Evolutionary conservation across 208 protist genomes (phyloP), one percentile per base, ranked within the genome.

Genomic region (Hexamita inflata): DNA sequence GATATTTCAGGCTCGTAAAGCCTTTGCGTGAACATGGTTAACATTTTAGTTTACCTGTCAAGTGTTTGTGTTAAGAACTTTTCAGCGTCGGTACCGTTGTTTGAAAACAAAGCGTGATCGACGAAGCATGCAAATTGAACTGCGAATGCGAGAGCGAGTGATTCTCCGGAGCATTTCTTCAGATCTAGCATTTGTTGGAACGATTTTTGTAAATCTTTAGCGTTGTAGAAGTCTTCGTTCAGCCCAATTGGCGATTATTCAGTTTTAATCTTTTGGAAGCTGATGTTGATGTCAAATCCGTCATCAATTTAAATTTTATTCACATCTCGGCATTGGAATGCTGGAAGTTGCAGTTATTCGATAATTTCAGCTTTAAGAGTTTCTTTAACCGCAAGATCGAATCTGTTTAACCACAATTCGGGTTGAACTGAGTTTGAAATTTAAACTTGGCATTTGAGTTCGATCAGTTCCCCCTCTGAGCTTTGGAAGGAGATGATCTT

Each of bases 361-460:
- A 70, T 30, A 13, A 70, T 15, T 34, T 70, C 30, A n/a, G 26
- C 28, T n/a, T 38, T n/a, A 45, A 70, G 35, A 13, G 64, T 70
- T 15, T 70, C 64, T 49, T 45, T 70, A 45, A 42, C 11, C 2
- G 32, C 35, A 24, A 45, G 15, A 70, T 70, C 64, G 32, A 70
- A 45, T 11, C 64, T n/a, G 7, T 70, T 70, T 11, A 70, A 34
- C 64, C 64, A 70, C 2, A 70, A 4, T 38, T 70, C 64, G 4
- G 64, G 64, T 38, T 4, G 32, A 32, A 24, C 64, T 49, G 60
- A 38, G 19, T 15, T 15, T 30, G 7, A 24, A 32, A 70, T 70
- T 11, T n/a, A 57, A n/a, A 70, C 35, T n/a, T n/a, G 19, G 4
- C 11, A 19, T 11, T 29, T 30, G 2, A 70, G n/a, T 15, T 24